Percentiles rank a stretch among this genome's conserved stretches.
Conservation (phyloP, 371 early-diverging fungal species). For the Rhizopus delemar region DNA sequence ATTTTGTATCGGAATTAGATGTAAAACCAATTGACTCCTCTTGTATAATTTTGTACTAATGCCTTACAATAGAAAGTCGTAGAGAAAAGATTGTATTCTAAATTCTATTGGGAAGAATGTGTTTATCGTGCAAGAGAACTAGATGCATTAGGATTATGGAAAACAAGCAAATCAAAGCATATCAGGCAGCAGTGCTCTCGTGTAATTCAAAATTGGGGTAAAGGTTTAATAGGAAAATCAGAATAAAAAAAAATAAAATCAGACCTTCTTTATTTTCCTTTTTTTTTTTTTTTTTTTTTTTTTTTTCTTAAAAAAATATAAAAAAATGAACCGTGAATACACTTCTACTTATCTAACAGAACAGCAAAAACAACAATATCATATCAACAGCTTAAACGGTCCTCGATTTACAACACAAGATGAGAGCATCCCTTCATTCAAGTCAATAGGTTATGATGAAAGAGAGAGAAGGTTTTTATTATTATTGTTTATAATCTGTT, state of each 20-base stretch:
- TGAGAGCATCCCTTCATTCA: background rate
- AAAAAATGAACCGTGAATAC: background rate
- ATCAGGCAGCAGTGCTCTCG: constrained; percentile 46
- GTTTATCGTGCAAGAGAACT: constrained; percentile 50
- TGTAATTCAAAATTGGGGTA: constrained; percentile 53
- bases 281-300: background rate
- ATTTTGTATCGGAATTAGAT: constrained; percentile 40
- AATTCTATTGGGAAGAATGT: constrained; percentile 53
- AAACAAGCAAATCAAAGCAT: constrained; percentile 35
- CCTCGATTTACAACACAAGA: constrained; percentile 1
- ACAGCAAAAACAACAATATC: constrained; percentile 3
- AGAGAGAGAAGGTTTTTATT: constrained; percentile 35
- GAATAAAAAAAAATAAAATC: constrained; percentile 14
- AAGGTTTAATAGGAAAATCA: constrained; percentile 40
- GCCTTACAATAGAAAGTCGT: constrained; percentile 32
- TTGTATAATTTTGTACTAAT: background rate
- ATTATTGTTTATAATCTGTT: background rate
- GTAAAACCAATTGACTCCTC: constrained; percentile 23
- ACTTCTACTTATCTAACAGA: background rate
- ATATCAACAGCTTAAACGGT: background rate
- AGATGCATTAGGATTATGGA: constrained; percentile 47
- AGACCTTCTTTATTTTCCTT: background rate
- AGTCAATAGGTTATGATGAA: constrained; percentile 35
- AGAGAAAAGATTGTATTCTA: constrained; percentile 48
- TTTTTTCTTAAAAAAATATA: background rate